Evolutionary conservation across 2,329 filamentous ascomycete species (phyloP).

Genomic region (Chrysosporium queenslandicum): DNA sequence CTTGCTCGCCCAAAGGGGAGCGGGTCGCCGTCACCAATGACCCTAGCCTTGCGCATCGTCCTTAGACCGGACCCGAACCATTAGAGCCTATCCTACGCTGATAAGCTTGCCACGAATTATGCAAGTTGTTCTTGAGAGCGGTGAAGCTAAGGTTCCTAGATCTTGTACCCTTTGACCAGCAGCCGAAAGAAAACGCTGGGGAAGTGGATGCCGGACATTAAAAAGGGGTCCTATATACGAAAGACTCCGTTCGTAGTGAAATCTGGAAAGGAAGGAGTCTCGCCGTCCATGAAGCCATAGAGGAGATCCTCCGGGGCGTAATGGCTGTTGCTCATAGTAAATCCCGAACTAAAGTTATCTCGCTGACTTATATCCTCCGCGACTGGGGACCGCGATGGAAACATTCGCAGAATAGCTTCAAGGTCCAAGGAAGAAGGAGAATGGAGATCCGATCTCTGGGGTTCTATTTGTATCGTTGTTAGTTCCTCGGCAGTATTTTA

Average conservation of each 20-base stretch:
- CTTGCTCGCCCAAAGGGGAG: not conserved
- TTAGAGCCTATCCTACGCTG: not conserved
- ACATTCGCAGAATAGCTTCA: constrained; percentile 19
- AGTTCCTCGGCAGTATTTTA: not conserved
- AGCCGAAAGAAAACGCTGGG: too few relatives aligned
- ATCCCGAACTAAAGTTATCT: constrained; percentile 12
- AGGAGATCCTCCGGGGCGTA: constrained; percentile 17
- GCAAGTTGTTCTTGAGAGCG: too few relatives aligned
- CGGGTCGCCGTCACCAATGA: not conserved
- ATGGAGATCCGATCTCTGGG: constrained; percentile 13
- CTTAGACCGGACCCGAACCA: not conserved
- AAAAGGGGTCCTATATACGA: constrained; percentile 6
- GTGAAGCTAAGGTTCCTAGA: too few relatives aligned
- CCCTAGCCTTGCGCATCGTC: not conserved
- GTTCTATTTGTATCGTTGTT: constrained; percentile 4
- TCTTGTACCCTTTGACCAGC: not conserved
- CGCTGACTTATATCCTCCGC: constrained; percentile 7
- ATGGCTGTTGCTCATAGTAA: constrained; percentile 7
- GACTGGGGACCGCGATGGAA: constrained; percentile 15
- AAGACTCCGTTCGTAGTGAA: constrained; percentile 14
- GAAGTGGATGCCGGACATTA: not conserved
- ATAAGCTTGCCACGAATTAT: not conserved
- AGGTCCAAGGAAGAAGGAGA: constrained; percentile 17
- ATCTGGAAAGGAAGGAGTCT: constrained; percentile 15
- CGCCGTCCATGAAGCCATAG: constrained; percentile 18